Evolutionary conservation across 305 asterid species (phyloP).

Genomic region (Fraxinus baroniana): DNA sequence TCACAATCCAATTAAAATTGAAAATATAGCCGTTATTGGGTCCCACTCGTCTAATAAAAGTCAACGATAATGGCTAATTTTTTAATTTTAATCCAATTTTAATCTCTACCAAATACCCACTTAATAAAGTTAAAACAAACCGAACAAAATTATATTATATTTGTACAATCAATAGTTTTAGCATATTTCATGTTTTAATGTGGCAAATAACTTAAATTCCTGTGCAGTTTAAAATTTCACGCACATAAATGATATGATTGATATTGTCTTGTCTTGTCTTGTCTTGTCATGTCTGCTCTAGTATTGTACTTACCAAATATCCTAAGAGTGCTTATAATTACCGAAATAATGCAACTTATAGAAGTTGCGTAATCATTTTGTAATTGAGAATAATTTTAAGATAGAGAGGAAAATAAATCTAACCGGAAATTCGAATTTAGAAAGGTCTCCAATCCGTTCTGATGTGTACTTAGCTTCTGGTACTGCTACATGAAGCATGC

Average conservation of each 20-base stretch:
- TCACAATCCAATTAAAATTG: too few species aligned
- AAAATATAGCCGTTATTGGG: too few species aligned
- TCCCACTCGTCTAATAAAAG: too few species aligned
- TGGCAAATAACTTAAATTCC: too few species aligned
- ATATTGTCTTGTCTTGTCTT: not conserved
- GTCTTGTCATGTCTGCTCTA: not conserved
- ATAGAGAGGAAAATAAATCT: not conserved
- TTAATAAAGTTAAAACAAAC: too few species aligned
- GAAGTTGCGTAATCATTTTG: not conserved
- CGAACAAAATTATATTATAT: too few species aligned
- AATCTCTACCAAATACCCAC: too few species aligned
- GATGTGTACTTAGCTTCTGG: conserved; percentile 41
- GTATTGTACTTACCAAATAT: not conserved
- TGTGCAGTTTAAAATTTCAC: not conserved
- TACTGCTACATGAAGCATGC: conserved; percentile 53
- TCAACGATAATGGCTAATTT: too few species aligned
- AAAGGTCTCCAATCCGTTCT: conserved; percentile 23
- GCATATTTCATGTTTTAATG: too few species aligned
- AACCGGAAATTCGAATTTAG: conserved; percentile 55
- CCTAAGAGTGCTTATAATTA: not conserved
- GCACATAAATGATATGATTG: too few species aligned
- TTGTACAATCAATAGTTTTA: too few species aligned
- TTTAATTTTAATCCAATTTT: too few species aligned
- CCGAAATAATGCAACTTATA: not conserved
- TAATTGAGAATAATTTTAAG: not conserved